Evolutionary conservation across 2,329 filamentous ascomycete species (phyloP).

Genomic region (Magnaporthiopsis poae): DNA sequence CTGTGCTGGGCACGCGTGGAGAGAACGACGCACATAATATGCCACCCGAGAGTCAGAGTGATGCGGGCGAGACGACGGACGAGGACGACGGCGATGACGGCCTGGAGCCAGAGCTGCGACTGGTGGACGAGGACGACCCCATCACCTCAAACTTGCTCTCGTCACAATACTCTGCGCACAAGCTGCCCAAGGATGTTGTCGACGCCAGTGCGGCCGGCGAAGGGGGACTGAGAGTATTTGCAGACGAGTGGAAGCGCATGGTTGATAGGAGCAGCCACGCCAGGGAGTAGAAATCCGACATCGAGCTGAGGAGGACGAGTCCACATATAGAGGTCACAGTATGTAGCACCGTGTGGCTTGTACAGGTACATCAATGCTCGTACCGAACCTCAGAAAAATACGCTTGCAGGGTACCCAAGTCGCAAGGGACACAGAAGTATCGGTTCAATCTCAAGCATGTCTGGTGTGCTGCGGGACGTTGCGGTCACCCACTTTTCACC

Average conservation of each 20-base stretch:
- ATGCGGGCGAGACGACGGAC: slow-evolving; percentile 22
- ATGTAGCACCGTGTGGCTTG: too few relatives aligned
- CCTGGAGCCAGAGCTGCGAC: slow-evolving; percentile 63
- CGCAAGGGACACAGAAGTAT: too few relatives aligned
- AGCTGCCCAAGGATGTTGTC: slow-evolving; percentile 87
- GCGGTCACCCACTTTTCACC: not conserved
- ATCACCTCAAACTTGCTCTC: slow-evolving; percentile 55
- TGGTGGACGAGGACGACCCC: slow-evolving; percentile 81
- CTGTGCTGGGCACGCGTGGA: slow-evolving; percentile 40
- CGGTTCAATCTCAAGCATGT: too few relatives aligned
- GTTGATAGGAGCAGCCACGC: slow-evolving; percentile 14
- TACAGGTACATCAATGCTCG: too few relatives aligned
- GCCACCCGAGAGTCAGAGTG: slow-evolving; percentile 20
- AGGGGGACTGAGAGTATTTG: slow-evolving; percentile 72
- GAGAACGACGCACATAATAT: slow-evolving; percentile 16
- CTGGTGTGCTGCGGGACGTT: too few relatives aligned
- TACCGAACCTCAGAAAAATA: too few relatives aligned
- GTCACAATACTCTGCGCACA: slow-evolving; percentile 87
- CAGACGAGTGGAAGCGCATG: slow-evolving; percentile 61
- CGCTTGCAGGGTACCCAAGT: too few relatives aligned
- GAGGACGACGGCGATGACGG: slow-evolving; percentile 24
- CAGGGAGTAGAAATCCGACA: not conserved
- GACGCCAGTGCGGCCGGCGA: slow-evolving; percentile 58
- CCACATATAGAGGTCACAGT: not conserved
- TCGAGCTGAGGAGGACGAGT: too few relatives aligned